Percentiles rank a stretch among this genome's conserved stretches.
phyloP scores from a whole-genome alignment of 345 rosid genomes.

The Clausena lansium region DNA sequence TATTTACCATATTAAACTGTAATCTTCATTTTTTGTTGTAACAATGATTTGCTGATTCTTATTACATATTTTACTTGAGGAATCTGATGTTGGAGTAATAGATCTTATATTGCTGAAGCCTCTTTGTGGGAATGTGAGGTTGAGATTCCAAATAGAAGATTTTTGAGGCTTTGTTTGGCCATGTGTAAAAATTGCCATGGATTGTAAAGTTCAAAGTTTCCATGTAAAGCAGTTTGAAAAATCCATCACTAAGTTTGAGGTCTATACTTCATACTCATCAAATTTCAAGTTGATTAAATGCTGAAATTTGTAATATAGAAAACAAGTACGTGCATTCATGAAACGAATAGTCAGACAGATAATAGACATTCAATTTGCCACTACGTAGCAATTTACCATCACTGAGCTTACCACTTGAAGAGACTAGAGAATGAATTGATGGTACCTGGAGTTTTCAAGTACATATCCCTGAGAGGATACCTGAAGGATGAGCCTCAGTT shows the following conservation, averaged over 20 bases:
- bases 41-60: no score
- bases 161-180: not conserved
- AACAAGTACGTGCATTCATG: not conserved
- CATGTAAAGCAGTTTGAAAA: not conserved
- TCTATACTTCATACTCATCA: not conserved
- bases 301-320: not conserved
- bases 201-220: not conserved
- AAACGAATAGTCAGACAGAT: not conserved
- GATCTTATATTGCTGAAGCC: not conserved
- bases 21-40: no score
- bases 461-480: not conserved
- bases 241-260: not conserved
- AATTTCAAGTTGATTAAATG: not conserved
- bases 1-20: no score
- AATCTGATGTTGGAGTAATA: not conserved
- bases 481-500: not conserved
- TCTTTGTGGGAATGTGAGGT: not conserved
- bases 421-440: not conserved
- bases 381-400: not conserved
- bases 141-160: not conserved
- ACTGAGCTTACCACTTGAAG: not conserved
- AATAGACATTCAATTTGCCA: not conserved
- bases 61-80: no score
- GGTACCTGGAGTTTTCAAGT: not conserved
- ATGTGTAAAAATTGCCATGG: not conserved